These are phyloP conservation scores for Scheffersomyces spartinae DNA, from an alignment of 805 yeast species.

Conservation along the genomic window DNA sequence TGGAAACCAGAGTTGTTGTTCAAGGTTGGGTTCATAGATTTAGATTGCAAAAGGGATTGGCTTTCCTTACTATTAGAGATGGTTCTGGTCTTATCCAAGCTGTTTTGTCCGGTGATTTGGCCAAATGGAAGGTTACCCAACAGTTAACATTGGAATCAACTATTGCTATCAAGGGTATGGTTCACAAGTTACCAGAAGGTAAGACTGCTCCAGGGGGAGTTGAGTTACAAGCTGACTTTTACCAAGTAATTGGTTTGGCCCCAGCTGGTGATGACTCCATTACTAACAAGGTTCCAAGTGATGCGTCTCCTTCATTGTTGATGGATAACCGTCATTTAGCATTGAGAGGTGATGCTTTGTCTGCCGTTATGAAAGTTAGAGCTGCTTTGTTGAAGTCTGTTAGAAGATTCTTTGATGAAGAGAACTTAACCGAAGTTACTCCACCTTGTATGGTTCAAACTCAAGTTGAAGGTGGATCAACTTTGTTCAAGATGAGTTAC, in stretches of 20 bases:
- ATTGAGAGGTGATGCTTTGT: conserved; percentile 90
- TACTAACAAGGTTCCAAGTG: conserved; percentile 88
- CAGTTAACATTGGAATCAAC: conserved; percentile 86
- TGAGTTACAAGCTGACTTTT: conserved; percentile 84
- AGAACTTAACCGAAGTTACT: conserved; percentile 78
- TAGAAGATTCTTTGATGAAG: conserved; percentile 68
- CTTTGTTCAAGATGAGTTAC: conserved; percentile 84
- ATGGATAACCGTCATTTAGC: conserved; percentile 93
- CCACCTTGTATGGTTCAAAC: conserved; percentile 99
- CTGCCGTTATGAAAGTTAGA: conserved; percentile 91
- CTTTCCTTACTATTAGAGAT: conserved; percentile 85
- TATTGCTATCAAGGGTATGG: conserved; percentile 65
- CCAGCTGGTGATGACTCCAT: conserved; percentile 94
- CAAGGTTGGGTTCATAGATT: conserved; percentile 96
- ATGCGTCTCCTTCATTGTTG: conserved; percentile 84
- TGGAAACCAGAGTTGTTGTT: conserved; percentile 64
- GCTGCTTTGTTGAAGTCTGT: conserved; percentile 63
- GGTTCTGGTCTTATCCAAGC: conserved; percentile 88
- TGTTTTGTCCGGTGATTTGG: conserved; percentile 82
- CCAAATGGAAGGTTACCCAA: conserved; percentile 76
- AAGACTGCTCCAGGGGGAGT: conserved; percentile 97
- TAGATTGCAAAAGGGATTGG: conserved; percentile 85
- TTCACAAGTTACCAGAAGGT: conserved; percentile 85
- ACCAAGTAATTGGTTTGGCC: conserved; percentile 82
- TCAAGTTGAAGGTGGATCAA: conserved; percentile 98